A percentile compares a stretch with the other conserved stretches of the same genome.
Conservation (phyloP, 768 basidiomycete species). For the Boletus sp. region DNA sequence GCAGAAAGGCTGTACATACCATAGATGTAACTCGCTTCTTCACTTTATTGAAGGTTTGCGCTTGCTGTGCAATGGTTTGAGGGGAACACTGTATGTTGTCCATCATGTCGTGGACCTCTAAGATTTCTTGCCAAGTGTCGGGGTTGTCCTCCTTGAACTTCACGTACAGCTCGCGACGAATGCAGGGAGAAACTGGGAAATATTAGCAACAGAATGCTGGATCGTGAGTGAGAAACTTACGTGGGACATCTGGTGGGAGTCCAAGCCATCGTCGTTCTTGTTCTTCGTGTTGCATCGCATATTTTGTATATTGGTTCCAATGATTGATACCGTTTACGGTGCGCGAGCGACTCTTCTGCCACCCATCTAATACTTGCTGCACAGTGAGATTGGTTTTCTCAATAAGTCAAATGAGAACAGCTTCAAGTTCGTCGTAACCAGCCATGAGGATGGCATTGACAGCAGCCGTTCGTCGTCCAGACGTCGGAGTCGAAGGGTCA, state of each 20-base stretch:
- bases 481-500: background rate
- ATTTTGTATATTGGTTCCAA: conserved; percentile 6
- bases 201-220: too few species aligned
- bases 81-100: too few species aligned
- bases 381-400: background rate
- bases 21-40: too few species aligned
- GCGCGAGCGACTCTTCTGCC: conserved; percentile 2
- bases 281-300: background rate
- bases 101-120: too few species aligned
- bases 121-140: background rate
- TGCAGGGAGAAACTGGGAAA: too few species aligned
- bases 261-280: conserved; percentile 1
- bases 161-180: too few species aligned
- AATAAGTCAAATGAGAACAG: background rate
- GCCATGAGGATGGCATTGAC: background rate
- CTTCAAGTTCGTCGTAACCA: background rate
- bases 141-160: too few species aligned
- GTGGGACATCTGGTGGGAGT: too few species aligned
- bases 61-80: too few species aligned
- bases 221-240: too few species aligned
- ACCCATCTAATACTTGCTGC: conserved; percentile 4
- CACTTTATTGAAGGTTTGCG: too few species aligned
- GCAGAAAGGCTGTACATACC: too few species aligned
- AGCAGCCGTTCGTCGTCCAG: background rate
- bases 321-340: background rate